Base-by-base conservation (phyloP, 2,329 filamentous ascomycete genomes). In the Neocucurbitaria cava region DNA sequence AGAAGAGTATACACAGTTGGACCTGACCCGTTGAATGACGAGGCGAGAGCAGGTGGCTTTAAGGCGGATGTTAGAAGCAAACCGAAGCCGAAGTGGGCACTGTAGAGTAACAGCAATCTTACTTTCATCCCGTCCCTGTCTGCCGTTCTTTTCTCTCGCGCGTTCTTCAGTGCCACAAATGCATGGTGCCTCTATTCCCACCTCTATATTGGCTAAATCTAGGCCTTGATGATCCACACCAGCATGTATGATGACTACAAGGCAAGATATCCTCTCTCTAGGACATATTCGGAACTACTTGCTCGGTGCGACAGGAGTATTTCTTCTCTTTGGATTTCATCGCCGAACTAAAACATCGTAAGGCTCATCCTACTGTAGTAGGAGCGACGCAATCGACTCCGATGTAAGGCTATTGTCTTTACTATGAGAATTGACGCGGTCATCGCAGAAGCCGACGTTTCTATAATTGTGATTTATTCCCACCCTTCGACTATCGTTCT, bases 1-100 rank as follows among this genome's bases (percentile, higher is more conserved):
- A 51, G 50, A 41, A 65, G 50, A 42, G 69, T 67, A 18, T 73
- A 64, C 44, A 56, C 66, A 3, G 46, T 70, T 3, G 69, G 64
- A 8, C 45, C 66, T 5, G 66, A 71, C 58, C 69, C 70, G 13
- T 52, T 73, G 3, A 49, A 49, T 20, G 42, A 56, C 5, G 55
- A 61, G 11, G 55, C 56, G 11, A 55, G 45, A 45, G 44, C 8
- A 20, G 36, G 15, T 17, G 61, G 52, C 9, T 43, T 68, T 11
- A 49, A 64, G 46, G 68, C 70, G n/a, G 59, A 66, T 23, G 60
- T 71, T 10, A 40, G 65, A 6, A 66, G 49, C 9, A 53, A 52
- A 26, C 61, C 65, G 38, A 68, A 59, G 46, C 57, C 49, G 20
- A 68, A 66, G 36, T 70, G 66, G 69, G 59, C 61, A 18, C 55